phyloP scores from a whole-genome alignment of 2,329 filamentous ascomycete genomes.

The Fusarium mundagurra region DNA sequence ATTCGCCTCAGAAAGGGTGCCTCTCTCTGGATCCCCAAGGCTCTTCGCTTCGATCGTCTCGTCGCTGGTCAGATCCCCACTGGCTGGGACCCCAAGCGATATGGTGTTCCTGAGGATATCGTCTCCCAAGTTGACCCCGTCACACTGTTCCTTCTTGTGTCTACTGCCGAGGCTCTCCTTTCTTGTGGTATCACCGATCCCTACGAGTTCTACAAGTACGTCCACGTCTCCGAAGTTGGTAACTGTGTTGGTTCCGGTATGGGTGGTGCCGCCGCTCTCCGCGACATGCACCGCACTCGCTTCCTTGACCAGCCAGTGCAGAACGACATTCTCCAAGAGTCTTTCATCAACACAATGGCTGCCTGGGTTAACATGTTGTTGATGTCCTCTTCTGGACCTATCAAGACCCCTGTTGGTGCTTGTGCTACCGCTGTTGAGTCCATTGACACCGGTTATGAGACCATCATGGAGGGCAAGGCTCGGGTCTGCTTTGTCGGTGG shows the following conservation, averaged over 20 bases:
- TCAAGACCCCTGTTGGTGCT: constrained; percentile 98
- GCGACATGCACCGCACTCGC: constrained; percentile 98
- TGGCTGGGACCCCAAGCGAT: constrained; percentile 95
- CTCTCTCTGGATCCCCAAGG: constrained; percentile 94
- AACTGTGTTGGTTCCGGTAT: constrained; percentile 99
- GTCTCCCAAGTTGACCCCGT: constrained; percentile 97
- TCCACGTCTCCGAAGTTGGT: constrained; percentile 96
- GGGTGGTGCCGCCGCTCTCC: constrained; percentile 89
- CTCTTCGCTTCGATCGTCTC: constrained; percentile 94
- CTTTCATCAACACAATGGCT: constrained; percentile 99
- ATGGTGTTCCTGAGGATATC: constrained; percentile 97
- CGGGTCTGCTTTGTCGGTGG: constrained; percentile 97
- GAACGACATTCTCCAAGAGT: constrained; percentile 98
- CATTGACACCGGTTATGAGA: constrained; percentile 97
- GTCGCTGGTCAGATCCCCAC: constrained; percentile 97
- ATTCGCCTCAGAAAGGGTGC: constrained; percentile 96
- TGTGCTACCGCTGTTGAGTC: constrained; percentile 98
- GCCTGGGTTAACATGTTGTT: constrained; percentile 99
- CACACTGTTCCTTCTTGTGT: constrained; percentile 93
- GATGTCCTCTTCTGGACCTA: constrained; percentile 94
- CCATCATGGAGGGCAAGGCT: constrained; percentile 97
- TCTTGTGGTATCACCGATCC: constrained; percentile 97
- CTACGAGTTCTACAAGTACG: constrained; percentile 99
- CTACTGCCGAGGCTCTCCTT: constrained; percentile 89
- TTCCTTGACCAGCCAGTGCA: constrained; percentile 97